Conservation (phyloP, 768 basidiomycete genomes). For the Suillus decipiens region DNA sequence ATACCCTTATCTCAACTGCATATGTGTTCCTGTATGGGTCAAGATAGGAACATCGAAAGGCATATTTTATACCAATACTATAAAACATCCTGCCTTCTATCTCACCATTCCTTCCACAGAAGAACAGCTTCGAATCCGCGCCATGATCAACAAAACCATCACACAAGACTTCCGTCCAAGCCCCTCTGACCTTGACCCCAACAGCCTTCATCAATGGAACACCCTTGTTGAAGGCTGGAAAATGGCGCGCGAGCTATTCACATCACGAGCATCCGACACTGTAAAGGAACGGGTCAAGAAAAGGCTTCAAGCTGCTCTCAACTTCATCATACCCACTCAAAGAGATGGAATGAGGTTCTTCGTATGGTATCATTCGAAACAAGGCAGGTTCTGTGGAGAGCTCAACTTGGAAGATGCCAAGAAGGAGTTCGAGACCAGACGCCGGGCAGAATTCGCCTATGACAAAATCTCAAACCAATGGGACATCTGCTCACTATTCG, state of each 20-base stretch:
- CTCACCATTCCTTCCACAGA: background rate
- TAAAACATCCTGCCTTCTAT: background rate
- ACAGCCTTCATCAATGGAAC: background rate
- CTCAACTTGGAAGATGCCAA: background rate
- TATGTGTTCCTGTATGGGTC: background rate
- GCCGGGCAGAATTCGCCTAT: fast-evolving
- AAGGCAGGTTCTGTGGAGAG: background rate
- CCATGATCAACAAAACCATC: background rate
- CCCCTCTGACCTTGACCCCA: background rate
- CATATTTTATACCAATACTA: too few species aligned
- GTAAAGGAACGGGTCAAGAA: background rate
- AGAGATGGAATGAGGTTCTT: background rate
- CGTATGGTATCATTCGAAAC: background rate
- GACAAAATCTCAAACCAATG: background rate
- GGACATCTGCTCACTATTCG: background rate
- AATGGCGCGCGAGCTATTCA: background rate
- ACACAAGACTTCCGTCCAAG: background rate
- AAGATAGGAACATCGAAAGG: too few species aligned
- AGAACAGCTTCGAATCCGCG: background rate
- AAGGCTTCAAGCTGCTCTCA: background rate
- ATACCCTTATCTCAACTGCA: background rate
- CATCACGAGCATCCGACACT: background rate
- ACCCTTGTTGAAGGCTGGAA: background rate
- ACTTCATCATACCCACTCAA: background rate
- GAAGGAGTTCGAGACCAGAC: background rate